Evolutionary conservation across 2,329 filamentous ascomycete species (phyloP), one percentile per base, ranked within the genome.

Genomic region (Hymenoscyphus fructigenus): DNA sequence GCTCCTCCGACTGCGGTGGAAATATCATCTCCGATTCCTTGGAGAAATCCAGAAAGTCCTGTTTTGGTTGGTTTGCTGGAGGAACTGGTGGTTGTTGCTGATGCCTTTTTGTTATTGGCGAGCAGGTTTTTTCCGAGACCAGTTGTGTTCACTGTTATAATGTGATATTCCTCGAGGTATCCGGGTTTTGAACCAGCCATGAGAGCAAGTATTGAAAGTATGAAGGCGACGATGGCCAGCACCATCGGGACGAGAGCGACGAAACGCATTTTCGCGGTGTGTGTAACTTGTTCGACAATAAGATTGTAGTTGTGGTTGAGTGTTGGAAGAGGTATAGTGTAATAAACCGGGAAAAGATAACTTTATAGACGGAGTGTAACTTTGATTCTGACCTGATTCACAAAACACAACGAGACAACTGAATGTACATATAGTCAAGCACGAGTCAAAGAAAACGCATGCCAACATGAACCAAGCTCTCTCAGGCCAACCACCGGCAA

Each of bases 141-240:
- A 2, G 84, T 85, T 26, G 83, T 84, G 75, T 88, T 87, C 68
- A 88, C 79, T 3, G 84, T 86, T 44, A 89, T 72, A 36, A 89
- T 77, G 65, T 85, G 78, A 66, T 83, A 85, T 62, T 83, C 78
- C 67, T 87, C 81, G 1, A 89, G 81, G 69, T 87, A 82, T 17
- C 78, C 78, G 60, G 77, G 78, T 70, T 84, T 85, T 44, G 82
- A 80, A 44, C 87, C 87, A 1, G 87, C 86, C 69, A 88, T 88
- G 65, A 89, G 78, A 72, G 83, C 86, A 9, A 88, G 78, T 69
- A 88, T 81, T 20, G 81, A 81, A 55, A 89, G 80, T 23, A 88
- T 79, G 50, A 88, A 82, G 3, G 85, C 84, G 34, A 79, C 81
- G 28, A 83, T 78, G 66, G 82, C 80, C 67, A 82, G 80, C 55